phyloP scores from a whole-genome alignment of 78 protist species.

The Dictyostelium citrinum region DNA sequence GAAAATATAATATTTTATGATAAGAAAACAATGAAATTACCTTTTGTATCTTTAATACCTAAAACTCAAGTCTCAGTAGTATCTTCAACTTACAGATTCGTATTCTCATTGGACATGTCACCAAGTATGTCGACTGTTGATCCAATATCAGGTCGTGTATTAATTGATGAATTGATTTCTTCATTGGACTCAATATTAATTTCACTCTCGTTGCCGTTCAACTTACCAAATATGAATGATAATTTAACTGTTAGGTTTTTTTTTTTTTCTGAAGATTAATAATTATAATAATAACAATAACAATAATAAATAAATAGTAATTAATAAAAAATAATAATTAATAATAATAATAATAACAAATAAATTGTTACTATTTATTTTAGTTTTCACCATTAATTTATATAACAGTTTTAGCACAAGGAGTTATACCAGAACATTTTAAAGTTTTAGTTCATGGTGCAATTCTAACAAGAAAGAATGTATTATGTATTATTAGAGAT shows the following conservation, averaged over 20 bases:
- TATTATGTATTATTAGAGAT: conserved; percentile 13
- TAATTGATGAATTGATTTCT: conserved; percentile 26
- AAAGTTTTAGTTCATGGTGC: conserved; percentile 73
- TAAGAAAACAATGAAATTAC: not conserved
- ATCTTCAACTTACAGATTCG: conserved; percentile 24
- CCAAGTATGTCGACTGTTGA: conserved; percentile 74
- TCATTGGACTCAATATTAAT: conserved; percentile 39
- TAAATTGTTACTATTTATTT: too few relatives aligned
- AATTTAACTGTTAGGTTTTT: conserved; percentile 11
- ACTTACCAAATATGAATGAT: not conserved
- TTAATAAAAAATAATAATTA: too few relatives aligned
- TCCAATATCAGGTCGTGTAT: conserved; percentile 46
- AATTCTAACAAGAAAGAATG: conserved; percentile 12
- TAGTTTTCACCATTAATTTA: conserved; percentile 65
- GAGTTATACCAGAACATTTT: conserved; percentile 42
- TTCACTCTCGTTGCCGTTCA: conserved; percentile 34
- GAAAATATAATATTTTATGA: not conserved
- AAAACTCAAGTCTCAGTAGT: conserved; percentile 62
- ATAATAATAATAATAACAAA: too few relatives aligned
- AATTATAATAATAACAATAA: too few relatives aligned
- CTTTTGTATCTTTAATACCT: conserved; percentile 36
- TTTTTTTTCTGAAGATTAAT: too few relatives aligned
- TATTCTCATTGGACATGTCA: conserved; percentile 63
- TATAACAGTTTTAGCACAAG: conserved; percentile 75
- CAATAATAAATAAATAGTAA: too few relatives aligned